Percentiles rank a stretch among this genome's conserved stretches.
Evolutionary conservation across 1,284 basidiomycete species (phyloP).

Genomic region (Agroathelia rolfsii): DNA sequence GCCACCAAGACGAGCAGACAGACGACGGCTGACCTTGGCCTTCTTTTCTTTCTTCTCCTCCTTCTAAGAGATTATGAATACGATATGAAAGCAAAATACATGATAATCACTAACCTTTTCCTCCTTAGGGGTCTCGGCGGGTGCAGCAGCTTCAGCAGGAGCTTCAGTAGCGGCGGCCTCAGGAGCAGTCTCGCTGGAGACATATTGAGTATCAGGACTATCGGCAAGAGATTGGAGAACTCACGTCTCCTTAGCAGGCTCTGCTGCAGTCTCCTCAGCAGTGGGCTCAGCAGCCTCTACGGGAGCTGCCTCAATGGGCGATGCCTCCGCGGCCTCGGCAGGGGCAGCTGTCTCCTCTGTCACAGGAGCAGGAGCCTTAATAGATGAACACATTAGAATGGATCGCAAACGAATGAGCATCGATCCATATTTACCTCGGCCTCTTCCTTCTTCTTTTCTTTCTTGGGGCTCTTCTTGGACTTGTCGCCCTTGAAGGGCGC

Average conservation of each 20-base stretch:
- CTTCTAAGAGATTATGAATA: constrained; percentile 14
- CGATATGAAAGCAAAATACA: background rate
- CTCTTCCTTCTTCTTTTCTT: constrained; percentile 69
- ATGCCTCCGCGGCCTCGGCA: no score
- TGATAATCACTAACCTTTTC: constrained; percentile 41
- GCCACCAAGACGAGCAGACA: constrained; percentile 67
- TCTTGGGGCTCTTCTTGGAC: constrained; percentile 36
- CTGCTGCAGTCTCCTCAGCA: constrained; percentile 19
- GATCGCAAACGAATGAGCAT: constrained; percentile 7
- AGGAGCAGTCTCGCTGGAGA: no score
- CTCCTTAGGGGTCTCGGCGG: constrained; percentile 44
- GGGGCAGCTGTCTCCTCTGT: no score
- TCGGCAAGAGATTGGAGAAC: no score
- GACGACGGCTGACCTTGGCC: constrained; percentile 61
- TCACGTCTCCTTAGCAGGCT: constrained; percentile 25
- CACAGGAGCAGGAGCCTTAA: constrained; percentile 27
- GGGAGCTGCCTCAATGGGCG: no score
- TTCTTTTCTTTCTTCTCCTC: constrained; percentile 31
- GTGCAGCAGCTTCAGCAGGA: constrained; percentile 19
- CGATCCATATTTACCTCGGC: constrained; percentile 33
- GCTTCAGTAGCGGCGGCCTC: constrained; percentile 25
- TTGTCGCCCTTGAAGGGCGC: constrained; percentile 50
- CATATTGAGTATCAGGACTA: no score
- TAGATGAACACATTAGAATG: constrained; percentile 3
- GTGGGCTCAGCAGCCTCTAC: constrained; percentile 14